Conservation (phyloP, 148 eudicot species). For the Rhododendron simsii region DNA sequence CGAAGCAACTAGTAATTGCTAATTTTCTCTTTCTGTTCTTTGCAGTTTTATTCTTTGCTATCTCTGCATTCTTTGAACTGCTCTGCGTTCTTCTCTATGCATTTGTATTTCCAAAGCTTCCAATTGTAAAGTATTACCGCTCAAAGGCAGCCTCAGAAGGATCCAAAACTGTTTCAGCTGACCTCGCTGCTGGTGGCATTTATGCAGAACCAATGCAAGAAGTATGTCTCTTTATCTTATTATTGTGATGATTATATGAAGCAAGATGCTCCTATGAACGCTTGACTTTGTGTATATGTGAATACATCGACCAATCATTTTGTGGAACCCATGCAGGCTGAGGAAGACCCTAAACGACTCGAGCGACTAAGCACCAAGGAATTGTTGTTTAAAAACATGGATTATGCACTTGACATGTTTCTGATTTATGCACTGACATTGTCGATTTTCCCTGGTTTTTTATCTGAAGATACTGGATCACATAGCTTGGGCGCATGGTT, state of each 20-base stretch:
- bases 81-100: conserved; percentile 41
- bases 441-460: conserved; percentile 67
- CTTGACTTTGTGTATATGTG: not conserved
- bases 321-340: conserved; percentile 19
- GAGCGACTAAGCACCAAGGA: conserved; percentile 35
- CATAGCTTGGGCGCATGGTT: conserved; percentile 50
- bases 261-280: not conserved
- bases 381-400: conserved; percentile 35
- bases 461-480: conserved; percentile 56
- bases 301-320: not conserved
- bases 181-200: conserved; percentile 50
- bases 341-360: conserved; percentile 8
- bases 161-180: conserved; percentile 49
- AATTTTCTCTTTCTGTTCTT: not conserved
- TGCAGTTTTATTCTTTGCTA: conserved; percentile 49
- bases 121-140: conserved; percentile 46
- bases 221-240: not conserved
- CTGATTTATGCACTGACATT: conserved; percentile 38
- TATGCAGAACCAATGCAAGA: not conserved
- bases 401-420: conserved; percentile 43
- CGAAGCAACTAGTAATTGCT: not conserved
- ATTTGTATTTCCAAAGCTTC: conserved; percentile 41
- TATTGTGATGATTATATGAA: not conserved
- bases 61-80: conserved; percentile 35
- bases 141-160: conserved; percentile 52